Evolutionary conservation across 495 filamentous ascomycete species (phyloP).

Genomic region (Peziza echinospora): DNA sequence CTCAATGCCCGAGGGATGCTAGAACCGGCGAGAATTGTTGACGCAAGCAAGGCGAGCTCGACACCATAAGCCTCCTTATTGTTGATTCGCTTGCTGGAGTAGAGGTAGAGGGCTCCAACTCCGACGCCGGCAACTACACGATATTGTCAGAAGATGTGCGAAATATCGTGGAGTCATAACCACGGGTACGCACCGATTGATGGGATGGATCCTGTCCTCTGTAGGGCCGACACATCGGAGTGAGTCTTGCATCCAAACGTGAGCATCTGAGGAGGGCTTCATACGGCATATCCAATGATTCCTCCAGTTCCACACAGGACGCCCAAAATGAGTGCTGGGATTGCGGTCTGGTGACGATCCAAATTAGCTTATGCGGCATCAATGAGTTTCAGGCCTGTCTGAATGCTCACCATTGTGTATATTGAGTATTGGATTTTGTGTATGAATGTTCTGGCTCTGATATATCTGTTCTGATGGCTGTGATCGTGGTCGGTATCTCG

Average conservation of each 20-base stretch:
- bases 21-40: conserved; percentile 54
- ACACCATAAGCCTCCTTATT: conserved; percentile 45
- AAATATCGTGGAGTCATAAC: conserved; percentile 3
- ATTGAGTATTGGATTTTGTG: no score
- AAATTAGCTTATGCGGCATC: no score
- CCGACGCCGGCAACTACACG: conserved; percentile 42
- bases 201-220: conserved; percentile 63
- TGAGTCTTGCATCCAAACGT: background rate
- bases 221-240: conserved; percentile 8
- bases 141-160: background rate
- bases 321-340: conserved; percentile 53
- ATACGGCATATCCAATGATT: conserved; percentile 46
- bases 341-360: no score
- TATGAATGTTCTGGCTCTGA: no score
- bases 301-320: conserved; percentile 70
- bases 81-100: conserved; percentile 48
- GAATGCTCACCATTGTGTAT: no score
- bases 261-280: background rate
- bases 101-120: conserved; percentile 49
- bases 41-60: conserved; percentile 59
- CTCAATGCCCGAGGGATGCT: conserved; percentile 68
- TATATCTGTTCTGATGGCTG: no score
- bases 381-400: no score
- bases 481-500: no score
- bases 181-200: conserved; percentile 30